Conservation (phyloP, 768 basidiomycete genomes). For the Boletus huronensis region DNA sequence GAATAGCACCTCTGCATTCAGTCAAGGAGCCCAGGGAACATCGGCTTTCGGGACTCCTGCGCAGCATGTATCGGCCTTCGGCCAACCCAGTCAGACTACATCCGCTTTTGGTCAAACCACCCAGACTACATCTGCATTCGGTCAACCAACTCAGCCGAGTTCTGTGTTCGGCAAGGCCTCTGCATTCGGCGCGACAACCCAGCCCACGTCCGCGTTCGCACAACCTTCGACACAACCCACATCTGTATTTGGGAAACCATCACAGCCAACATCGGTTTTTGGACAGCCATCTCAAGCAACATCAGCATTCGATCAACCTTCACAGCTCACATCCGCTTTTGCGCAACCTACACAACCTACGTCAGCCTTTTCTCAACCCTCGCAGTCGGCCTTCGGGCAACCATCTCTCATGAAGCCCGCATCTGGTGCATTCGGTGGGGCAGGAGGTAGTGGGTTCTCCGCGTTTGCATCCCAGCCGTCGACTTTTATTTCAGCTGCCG, state of each 20-base stretch:
- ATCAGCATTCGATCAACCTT: conserved; percentile 39
- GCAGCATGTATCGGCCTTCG: conserved; percentile 35
- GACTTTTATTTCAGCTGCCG: conserved; percentile 33
- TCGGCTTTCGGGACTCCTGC: conserved; percentile 36
- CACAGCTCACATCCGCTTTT: conserved; percentile 28
- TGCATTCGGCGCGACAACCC: conserved; percentile 33
- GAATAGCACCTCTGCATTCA: conserved; percentile 21
- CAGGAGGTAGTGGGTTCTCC: conserved; percentile 45
- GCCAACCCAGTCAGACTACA: conserved; percentile 33
- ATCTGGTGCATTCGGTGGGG: conserved; percentile 47
- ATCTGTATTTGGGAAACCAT: conserved; percentile 33
- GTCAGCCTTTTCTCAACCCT: conserved; percentile 29
- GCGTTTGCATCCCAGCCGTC: conserved; percentile 49
- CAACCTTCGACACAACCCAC: conserved; percentile 30
- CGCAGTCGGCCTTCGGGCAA: conserved; percentile 36
- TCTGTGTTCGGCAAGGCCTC: conserved; percentile 40
- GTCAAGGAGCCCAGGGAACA: conserved; percentile 26
- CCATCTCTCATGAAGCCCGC: conserved; percentile 46
- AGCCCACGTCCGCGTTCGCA: conserved; percentile 25
- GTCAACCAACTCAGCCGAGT: conserved; percentile 30
- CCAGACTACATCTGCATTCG: conserved; percentile 28
- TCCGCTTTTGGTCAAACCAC: conserved; percentile 38
- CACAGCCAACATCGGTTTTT: conserved; percentile 28
- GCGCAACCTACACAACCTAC: conserved; percentile 26
- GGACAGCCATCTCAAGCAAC: conserved; percentile 32